Evolutionary conservation across 192 early-diverging fungal species (phyloP).

Genomic region (Backusella tarrabulga): DNA sequence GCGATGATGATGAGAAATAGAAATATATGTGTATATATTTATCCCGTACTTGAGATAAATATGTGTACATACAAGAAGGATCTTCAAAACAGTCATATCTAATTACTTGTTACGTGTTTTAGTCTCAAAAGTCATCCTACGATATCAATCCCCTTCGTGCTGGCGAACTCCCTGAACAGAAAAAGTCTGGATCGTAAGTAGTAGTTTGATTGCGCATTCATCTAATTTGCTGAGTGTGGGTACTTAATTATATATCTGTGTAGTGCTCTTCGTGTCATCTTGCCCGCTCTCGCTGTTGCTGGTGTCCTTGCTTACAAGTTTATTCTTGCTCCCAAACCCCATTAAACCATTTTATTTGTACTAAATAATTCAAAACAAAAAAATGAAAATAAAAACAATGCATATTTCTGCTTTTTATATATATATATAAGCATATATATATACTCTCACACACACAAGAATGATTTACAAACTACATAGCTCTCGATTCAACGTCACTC

Average conservation of each 20-base stretch:
- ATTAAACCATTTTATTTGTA: neutral
- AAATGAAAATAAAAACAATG: constrained; percentile 7
- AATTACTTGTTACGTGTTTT: neutral
- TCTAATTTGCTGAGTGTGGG: neutral
- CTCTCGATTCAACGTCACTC: neutral
- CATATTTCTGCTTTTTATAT: constrained; percentile 1
- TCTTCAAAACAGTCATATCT: neutral
- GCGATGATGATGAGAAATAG: neutral
- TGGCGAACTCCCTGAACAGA: constrained; percentile 28
- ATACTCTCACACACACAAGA: neutral
- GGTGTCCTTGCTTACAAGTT: constrained; percentile 36
- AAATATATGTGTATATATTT: neutral
- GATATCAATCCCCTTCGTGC: constrained; percentile 20
- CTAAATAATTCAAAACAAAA: neutral
- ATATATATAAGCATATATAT: neutral
- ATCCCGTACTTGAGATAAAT: no score
- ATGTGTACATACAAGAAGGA: neutral
- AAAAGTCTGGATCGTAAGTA: constrained; percentile 30
- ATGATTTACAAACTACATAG: neutral
- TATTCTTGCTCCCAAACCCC: constrained; percentile 9
- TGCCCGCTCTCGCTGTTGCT: constrained; percentile 31
- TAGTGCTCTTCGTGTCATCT: constrained; percentile 30
- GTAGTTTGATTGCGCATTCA: neutral
- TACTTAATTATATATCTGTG: neutral
- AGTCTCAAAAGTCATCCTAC: neutral